These are phyloP conservation scores for Metarhizium robertsii DNA, from an alignment of 2,329 filamentous ascomycete species.

Conservation along the genomic window DNA sequence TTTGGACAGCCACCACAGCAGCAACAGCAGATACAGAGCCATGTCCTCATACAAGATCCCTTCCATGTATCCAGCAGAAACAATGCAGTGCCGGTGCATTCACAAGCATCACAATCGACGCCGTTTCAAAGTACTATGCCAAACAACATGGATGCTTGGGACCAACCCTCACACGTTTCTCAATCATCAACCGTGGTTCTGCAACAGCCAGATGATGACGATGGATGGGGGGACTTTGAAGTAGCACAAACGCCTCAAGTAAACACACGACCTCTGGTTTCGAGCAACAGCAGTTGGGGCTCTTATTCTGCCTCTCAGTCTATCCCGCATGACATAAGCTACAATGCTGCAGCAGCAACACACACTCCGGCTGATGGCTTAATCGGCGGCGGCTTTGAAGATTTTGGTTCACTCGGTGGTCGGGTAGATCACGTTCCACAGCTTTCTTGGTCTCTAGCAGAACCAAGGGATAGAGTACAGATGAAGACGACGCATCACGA, in stretches of 20 bases:
- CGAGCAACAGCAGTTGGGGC: not conserved
- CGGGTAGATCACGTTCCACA: conserved; percentile 10
- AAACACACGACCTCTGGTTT: not conserved
- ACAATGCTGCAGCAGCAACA: not conserved
- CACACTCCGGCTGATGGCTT: not conserved
- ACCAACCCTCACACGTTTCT: not conserved
- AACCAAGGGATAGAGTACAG: conserved; percentile 12
- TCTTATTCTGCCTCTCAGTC: not conserved
- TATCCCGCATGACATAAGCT: not conserved
- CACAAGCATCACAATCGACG: conserved; percentile 21
- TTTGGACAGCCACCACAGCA: conserved; percentile 6
- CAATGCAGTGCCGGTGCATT: conserved; percentile 7
- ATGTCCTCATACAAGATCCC: conserved; percentile 11
- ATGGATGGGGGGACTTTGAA: conserved; percentile 62
- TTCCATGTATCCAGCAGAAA: conserved; percentile 15
- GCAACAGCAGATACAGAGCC: conserved; percentile 6
- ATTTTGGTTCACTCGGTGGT: not conserved
- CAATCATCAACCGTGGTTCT: not conserved
- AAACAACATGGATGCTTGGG: conserved; percentile 11
- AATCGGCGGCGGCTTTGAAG: not conserved
- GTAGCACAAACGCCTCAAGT: conserved; percentile 29
- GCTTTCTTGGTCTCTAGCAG: conserved; percentile 6
- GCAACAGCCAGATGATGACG: conserved; percentile 39
- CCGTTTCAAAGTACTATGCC: conserved; percentile 15
- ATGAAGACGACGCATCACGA: conserved; percentile 21